Conservation (phyloP, 2,329 filamentous ascomycete genomes). For the Paraconiothyrium brasiliense region DNA sequence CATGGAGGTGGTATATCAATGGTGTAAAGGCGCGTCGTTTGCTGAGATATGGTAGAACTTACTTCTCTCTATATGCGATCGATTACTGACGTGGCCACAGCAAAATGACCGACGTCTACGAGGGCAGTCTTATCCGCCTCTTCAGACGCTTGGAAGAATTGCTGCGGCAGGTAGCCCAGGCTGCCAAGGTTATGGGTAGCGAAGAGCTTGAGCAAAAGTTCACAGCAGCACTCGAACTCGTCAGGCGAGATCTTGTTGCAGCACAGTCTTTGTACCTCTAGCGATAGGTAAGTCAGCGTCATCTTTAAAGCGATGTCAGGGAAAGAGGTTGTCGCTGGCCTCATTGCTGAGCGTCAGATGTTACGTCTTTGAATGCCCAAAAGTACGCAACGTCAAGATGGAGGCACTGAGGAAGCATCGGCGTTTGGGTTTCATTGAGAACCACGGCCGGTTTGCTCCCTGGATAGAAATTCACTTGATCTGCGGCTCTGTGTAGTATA, state of each 20-base stretch:
- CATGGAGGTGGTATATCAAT: constrained; percentile 94
- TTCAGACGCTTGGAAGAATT: constrained; percentile 96
- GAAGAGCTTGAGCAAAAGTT: constrained; percentile 94
- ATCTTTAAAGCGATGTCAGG: constrained; percentile 22
- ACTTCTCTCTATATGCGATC: constrained; percentile 1
- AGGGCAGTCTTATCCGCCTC: constrained; percentile 93
- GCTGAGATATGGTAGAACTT: constrained; percentile 86
- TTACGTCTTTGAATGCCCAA: constrained; percentile 25
- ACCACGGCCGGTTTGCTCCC: constrained; percentile 25
- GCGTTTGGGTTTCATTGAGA: constrained; percentile 26
- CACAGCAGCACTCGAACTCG: constrained; percentile 82
- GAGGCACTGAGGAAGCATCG: constrained; percentile 24
- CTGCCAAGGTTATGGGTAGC: constrained; percentile 97
- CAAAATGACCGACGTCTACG: constrained; percentile 99
- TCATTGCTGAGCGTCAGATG: constrained; percentile 28
- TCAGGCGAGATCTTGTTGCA: constrained; percentile 92
- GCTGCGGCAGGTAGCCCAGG: constrained; percentile 92
- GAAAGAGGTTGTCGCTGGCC: constrained; percentile 22
- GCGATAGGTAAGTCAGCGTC: constrained; percentile 18
- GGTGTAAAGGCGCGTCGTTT: constrained; percentile 91
- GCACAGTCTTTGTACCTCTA: constrained; percentile 88
- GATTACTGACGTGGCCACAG: constrained; percentile 57
- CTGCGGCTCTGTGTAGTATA: constrained; percentile 26
- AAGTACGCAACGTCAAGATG: constrained; percentile 19
- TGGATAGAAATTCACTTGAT: constrained; percentile 46